Evolutionary conservation across 1,139 yeast genomes (phyloP), one percentile per base, ranked within the genome.

Genomic region (Taphrina sp.): DNA sequence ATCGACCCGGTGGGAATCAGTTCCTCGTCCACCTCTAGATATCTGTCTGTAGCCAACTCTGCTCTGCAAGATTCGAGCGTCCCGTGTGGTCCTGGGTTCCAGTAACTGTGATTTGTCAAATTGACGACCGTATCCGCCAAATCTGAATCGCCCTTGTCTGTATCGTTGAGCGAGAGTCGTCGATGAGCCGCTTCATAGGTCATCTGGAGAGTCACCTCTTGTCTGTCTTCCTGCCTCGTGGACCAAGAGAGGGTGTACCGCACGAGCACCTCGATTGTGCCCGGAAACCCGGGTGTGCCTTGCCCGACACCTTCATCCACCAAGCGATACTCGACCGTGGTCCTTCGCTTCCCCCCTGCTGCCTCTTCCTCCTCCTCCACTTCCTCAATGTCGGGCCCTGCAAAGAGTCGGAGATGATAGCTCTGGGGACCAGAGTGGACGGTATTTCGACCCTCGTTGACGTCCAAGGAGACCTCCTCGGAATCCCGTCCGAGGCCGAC

Each of bases 91-190:
- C 64, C 63, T 26, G 66, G 64, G 49, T 68, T 67, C 26, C 29
- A 52, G 44, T 80, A 82, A 16, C 82, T 70, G 65, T 83, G 89
- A 67, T 82, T 83, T 49, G 87, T 81, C 66, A 83, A 70, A 63
- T 79, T 78, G 52, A 82, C 72, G 26, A 77, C 71, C 2, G 88
- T 81, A 37, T 47, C 46, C 3, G 43, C 46, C n/a, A 28, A 35
- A 4, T 28, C 2, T 2, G 22, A 52, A 16, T 57, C 54, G 1
- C 62, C 61, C 5, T 38, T 31, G 23, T 58, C 56, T n/a, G n/a
- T n/a, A n/a, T n/a, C n/a, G n/a, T n/a, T n/a, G n/a, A n/a, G n/a
- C n/a, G n/a, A n/a, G n/a, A n/a, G n/a, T n/a, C n/a, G n/a, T n/a
- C n/a, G n/a, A n/a, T n/a, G n/a, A 8, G 22, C 20, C 35, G 61